A percentile compares a stretch with the other conserved stretches of the same genome.
Evolutionary conservation across 1,284 basidiomycete species (phyloP).

Genomic region (Stereum hirsutum): DNA sequence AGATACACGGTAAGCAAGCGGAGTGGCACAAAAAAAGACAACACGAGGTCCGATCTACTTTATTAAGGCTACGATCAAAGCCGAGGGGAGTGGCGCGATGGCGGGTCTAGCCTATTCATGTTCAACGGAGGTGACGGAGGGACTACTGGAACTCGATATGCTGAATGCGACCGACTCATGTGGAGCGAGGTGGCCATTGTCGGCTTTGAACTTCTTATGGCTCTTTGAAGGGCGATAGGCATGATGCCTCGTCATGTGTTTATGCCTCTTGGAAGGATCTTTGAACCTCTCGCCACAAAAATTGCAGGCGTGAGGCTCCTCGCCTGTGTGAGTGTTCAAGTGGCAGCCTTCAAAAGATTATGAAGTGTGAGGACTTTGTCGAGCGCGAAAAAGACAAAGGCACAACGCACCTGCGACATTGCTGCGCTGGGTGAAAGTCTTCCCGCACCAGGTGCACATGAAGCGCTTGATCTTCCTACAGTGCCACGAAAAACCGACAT

Average conservation of each 20-base stretch:
- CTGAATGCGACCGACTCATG: too few species aligned
- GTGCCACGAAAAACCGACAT: constrained; percentile 1
- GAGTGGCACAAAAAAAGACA: too few species aligned
- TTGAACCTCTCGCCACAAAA: constrained; percentile 49
- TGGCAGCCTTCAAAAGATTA: too few species aligned
- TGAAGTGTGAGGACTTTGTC: background rate
- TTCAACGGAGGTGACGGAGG: too few species aligned
- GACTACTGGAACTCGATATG: too few species aligned
- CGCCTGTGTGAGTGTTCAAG: constrained; percentile 51
- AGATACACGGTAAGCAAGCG: too few species aligned
- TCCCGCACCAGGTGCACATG: constrained; percentile 43
- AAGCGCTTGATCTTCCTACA: constrained; percentile 31
- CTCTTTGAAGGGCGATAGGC: constrained; percentile 38
- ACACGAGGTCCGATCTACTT: too few species aligned
- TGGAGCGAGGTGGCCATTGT: background rate
- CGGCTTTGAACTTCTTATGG: constrained; percentile 30
- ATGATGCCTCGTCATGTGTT: constrained; percentile 48
- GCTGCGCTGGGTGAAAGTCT: constrained; percentile 51
- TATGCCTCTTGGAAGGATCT: constrained; percentile 53
- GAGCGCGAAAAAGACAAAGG: background rate
- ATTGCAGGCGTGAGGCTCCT: constrained; percentile 43
- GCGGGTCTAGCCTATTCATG: too few species aligned
- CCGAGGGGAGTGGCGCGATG: too few species aligned
- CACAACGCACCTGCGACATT: constrained; percentile 43
- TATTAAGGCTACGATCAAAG: too few species aligned